phyloP scores from a whole-genome alignment of 129 eudicot genomes.

The Chrysanthemum seticuspe region DNA sequence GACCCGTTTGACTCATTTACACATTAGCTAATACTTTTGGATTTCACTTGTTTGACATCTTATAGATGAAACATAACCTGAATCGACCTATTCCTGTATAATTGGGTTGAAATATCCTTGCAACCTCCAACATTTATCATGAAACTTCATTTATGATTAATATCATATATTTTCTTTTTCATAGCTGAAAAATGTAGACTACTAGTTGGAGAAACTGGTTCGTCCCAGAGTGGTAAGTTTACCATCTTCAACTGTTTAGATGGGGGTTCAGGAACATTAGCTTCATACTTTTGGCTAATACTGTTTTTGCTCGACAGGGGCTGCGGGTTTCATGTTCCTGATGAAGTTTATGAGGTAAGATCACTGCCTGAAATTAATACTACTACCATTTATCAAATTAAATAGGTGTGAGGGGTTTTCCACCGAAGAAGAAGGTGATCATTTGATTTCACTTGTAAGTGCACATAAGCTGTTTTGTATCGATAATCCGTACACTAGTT shows the following conservation, averaged over 20 bases:
- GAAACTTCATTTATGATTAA: conserved; percentile 1
- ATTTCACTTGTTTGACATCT: neutral
- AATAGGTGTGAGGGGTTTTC: no score
- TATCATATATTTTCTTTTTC: neutral
- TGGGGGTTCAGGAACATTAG: conserved; percentile 76
- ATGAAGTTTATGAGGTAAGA: no score
- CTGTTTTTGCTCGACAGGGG: no score
- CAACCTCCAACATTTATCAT: no score
- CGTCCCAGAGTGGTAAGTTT: conserved; percentile 86
- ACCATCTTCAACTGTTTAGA: conserved; percentile 74
- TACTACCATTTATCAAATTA: no score
- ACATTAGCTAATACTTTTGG: neutral
- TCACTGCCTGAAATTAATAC: no score
- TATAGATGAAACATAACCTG: neutral
- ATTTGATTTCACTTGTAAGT: no score
- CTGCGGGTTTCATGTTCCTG: no score
- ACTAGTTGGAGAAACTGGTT: conserved; percentile 71
- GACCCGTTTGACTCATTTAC: neutral
- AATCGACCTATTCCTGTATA: neutral
- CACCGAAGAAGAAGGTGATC: no score
- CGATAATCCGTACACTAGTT: no score
- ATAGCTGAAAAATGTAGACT: conserved; percentile 82
- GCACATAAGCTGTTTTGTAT: no score
- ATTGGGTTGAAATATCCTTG: neutral
- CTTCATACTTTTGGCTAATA: neutral